These are phyloP conservation scores for Naegleria gruberi DNA, from an alignment of 208 protist genomes.

Conservation along the genomic window DNA sequence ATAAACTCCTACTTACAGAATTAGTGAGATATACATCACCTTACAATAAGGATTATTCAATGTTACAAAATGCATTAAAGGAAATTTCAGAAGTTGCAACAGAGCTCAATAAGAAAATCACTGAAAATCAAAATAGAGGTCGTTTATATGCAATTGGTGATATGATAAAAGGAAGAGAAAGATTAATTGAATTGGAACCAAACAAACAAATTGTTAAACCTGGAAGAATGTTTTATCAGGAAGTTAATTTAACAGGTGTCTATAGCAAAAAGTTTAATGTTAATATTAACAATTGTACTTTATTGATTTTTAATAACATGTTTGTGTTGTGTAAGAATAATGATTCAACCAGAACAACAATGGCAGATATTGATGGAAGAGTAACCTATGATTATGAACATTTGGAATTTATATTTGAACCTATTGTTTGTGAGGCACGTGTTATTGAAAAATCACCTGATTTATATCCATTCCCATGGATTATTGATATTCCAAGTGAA, in stretches of 20 bases:
- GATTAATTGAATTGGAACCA: background rate
- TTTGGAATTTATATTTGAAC: constrained; percentile 4
- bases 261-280: background rate
- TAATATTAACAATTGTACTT: background rate
- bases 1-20: constrained; percentile 12
- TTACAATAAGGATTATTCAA: background rate
- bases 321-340: background rate
- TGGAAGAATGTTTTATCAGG: background rate
- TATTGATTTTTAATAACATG: background rate
- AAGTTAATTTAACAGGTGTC: background rate
- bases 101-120: background rate
- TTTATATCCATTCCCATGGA: background rate
- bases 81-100: background rate
- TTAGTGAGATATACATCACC: constrained; percentile 3
- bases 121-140: background rate
- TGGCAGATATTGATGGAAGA: background rate
- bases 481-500: background rate
- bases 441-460: background rate
- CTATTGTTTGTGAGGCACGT: background rate
- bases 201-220: background rate
- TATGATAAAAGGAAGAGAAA: background rate
- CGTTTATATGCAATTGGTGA: background rate
- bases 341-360: background rate
- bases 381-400: background rate
- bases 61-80: background rate